Evolutionary conservation across 257 asterid species (phyloP).

Genomic region (Nicotiana knightiana): DNA sequence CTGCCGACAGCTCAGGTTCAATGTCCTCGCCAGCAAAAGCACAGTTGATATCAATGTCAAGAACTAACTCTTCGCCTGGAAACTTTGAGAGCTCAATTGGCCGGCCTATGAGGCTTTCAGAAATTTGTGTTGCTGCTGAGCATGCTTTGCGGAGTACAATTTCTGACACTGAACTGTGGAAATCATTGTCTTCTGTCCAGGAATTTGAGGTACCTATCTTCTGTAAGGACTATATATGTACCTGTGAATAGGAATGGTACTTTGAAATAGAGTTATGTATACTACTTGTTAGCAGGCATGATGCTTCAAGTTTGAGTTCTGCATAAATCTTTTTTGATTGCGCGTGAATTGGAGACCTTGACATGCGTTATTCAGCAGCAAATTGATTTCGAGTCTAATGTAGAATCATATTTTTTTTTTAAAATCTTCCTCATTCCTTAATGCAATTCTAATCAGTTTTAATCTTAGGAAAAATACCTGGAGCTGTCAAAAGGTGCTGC

Average conservation of each 20-base stretch:
- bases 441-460: conserved; percentile 9
- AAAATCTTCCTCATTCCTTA: conserved; percentile 9
- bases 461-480: conserved; percentile 65
- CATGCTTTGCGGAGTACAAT: conserved; percentile 77
- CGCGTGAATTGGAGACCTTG: not conserved
- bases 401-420: conserved; percentile 2
- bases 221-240: conserved; percentile 8
- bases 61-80: conserved; percentile 86
- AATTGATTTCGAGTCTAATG: not conserved
- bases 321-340: not conserved
- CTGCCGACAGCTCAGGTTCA: conserved; percentile 67
- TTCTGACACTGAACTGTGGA: conserved; percentile 58
- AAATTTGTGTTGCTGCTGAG: conserved; percentile 90
- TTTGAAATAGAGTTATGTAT: not conserved
- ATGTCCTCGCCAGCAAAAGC: conserved; percentile 35
- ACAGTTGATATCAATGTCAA: conserved; percentile 52
- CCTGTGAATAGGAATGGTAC: not conserved
- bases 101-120: conserved; percentile 97
- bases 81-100: conserved; percentile 69
- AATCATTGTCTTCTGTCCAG: conserved; percentile 71
- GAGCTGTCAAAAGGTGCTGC: conserved; percentile 98
- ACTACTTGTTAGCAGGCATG: not conserved
- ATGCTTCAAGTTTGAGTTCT: not conserved
- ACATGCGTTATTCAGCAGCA: conserved; percentile 10
- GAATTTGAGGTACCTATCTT: conserved; percentile 74